These are phyloP conservation scores for Linnemannia zychae DNA, from an alignment of 192 early-diverging fungal genomes.

Conservation along the genomic window DNA sequence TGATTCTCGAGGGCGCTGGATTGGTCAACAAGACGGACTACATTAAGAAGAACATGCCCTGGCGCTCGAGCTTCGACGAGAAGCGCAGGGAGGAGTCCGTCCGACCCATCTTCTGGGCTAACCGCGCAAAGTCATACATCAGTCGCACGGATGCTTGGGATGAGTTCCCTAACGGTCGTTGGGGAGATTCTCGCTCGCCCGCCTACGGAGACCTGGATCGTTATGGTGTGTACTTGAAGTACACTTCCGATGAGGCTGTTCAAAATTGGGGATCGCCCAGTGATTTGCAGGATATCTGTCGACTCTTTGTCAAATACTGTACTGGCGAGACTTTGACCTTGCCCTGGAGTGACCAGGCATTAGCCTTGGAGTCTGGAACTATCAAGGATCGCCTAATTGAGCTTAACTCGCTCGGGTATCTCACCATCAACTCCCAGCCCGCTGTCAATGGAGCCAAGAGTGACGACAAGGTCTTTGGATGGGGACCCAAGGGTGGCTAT, in stretches of 20 bases:
- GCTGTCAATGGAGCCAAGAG: conserved; percentile 91
- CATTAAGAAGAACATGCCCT: conserved; percentile 59
- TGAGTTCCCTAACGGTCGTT: conserved; percentile 98
- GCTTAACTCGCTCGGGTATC: conserved; percentile 87
- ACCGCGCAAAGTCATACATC: conserved; percentile 93
- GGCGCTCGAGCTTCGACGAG: conserved; percentile 77
- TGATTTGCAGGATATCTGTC: conserved; percentile 73
- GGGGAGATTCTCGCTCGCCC: conserved; percentile 97
- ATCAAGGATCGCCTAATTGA: conserved; percentile 78
- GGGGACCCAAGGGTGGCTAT: conserved; percentile 97
- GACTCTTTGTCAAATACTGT: conserved; percentile 87
- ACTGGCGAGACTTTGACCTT: conserved; percentile 76
- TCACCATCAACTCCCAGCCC: conserved; percentile 97
- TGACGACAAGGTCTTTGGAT: conserved; percentile 84
- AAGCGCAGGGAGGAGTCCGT: conserved; percentile 96
- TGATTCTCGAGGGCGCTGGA: conserved; percentile 89
- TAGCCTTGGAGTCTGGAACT: conserved; percentile 81
- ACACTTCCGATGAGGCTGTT: conserved; percentile 74
- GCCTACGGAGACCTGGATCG: conserved; percentile 86
- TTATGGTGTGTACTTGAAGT: conserved; percentile 85
- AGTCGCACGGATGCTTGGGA: conserved; percentile 94
- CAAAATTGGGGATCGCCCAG: conserved; percentile 85
- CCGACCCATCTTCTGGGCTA: conserved; percentile 98
- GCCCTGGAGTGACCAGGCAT: conserved; percentile 90
- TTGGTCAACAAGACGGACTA: conserved; percentile 74